Evolutionary conservation across 2,329 filamentous ascomycete species (phyloP).

Genomic region (Penicillium sp.): DNA sequence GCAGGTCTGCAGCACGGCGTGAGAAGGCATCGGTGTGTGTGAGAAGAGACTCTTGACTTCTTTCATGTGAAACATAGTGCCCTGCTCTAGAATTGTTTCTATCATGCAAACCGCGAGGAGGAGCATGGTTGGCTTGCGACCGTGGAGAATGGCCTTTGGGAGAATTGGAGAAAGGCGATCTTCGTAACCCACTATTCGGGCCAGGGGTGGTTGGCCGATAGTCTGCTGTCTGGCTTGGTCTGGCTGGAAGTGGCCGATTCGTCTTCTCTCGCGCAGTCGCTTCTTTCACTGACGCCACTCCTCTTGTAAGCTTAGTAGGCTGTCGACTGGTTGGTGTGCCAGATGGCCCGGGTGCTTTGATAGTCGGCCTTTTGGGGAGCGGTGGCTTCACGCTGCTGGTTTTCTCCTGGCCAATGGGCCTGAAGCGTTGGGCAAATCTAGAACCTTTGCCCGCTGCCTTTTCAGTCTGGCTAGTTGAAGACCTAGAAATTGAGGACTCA

Average conservation of each 20-base stretch:
- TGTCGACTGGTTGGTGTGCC: conserved; percentile 2
- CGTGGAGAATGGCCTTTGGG: conserved; percentile 20
- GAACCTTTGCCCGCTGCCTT: conserved; percentile 30
- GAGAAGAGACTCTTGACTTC: conserved; percentile 41
- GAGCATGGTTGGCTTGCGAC: conserved; percentile 20
- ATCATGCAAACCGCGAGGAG: conserved; percentile 14
- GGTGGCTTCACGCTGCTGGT: conserved; percentile 22
- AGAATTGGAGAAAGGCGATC: conserved; percentile 28
- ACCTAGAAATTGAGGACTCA: conserved; percentile 10
- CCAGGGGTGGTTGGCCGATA: conserved; percentile 21
- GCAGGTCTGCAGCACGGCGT: conserved; percentile 33
- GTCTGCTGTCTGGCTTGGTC: conserved; percentile 8
- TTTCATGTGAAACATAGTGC: conserved; percentile 40
- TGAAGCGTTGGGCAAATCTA: conserved; percentile 38
- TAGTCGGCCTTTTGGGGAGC: conserved; percentile 13
- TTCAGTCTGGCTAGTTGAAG: conserved; percentile 20
- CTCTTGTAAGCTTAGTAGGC: conserved; percentile 20
- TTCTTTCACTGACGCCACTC: conserved; percentile 19
- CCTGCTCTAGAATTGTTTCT: conserved; percentile 24
- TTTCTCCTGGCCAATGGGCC: conserved; percentile 27
- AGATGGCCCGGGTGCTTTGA: conserved; percentile 14
- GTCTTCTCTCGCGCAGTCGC: conserved; percentile 8
- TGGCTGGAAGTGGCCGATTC: conserved; percentile 8
- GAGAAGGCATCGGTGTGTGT: conserved; percentile 47
- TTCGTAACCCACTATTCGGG: conserved; percentile 31